These are phyloP conservation scores for Termitomyces sp. DNA, from an alignment of 768 basidiomycete species.

Conservation along the genomic window DNA sequence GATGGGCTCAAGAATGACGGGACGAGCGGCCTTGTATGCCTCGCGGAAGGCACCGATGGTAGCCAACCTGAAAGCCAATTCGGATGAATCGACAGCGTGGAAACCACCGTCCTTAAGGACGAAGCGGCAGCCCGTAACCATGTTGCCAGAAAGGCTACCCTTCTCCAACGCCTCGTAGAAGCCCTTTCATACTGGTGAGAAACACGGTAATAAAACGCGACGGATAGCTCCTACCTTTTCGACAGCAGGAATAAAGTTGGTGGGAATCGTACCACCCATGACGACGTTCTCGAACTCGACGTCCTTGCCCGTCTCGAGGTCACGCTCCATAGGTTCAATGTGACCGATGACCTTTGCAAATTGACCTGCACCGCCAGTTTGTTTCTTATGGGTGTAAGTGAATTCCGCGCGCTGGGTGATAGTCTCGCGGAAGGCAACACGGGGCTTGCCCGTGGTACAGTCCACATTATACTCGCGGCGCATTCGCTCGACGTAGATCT, in stretches of 20 bases:
- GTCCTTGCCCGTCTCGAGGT: slow-evolving; percentile 77
- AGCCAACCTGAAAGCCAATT: slow-evolving; percentile 90
- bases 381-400: slow-evolving; percentile 95
- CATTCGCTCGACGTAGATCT: slow-evolving; percentile 99
- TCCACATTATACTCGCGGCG: slow-evolving; percentile 94
- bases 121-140: slow-evolving; percentile 80
- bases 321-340: slow-evolving; percentile 83
- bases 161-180: slow-evolving; percentile 94
- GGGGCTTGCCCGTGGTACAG: slow-evolving; percentile 91
- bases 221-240: slow-evolving; percentile 63
- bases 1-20: slow-evolving; percentile 93
- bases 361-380: slow-evolving; percentile 96
- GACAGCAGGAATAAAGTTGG: slow-evolving; percentile 89
- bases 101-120: slow-evolving; percentile 89
- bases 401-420: slow-evolving; percentile 81
- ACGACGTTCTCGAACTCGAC: slow-evolving; percentile 81
- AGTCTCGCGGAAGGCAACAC: slow-evolving; percentile 95
- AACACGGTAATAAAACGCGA: neutral
- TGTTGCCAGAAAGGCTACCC: slow-evolving; percentile 85
- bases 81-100: slow-evolving; percentile 95
- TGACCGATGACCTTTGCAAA: slow-evolving; percentile 90
- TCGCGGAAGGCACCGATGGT: slow-evolving; percentile 93
- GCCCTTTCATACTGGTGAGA: slow-evolving; percentile 47
- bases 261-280: slow-evolving; percentile 90
- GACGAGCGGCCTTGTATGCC: slow-evolving; percentile 69